A percentile compares a stretch with the other conserved stretches of the same genome.
These are phyloP conservation scores for Ogataea thermomethanolica DNA, from an alignment of 805 yeast species.

Conservation along the genomic window DNA sequence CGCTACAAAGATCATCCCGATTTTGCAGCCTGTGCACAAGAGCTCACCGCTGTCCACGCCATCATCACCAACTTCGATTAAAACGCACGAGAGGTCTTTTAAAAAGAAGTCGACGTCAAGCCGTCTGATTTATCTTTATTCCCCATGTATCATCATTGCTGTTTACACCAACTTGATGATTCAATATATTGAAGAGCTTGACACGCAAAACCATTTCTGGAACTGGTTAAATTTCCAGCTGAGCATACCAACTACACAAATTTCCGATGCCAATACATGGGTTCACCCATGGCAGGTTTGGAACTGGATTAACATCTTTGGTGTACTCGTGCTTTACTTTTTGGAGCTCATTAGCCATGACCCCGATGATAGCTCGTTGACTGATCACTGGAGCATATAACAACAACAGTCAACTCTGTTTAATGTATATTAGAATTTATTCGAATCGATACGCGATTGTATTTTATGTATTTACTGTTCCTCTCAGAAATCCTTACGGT, in stretches of 20 bases:
- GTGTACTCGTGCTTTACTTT: slow-evolving; percentile 74
- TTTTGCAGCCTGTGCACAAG: slow-evolving; percentile 30
- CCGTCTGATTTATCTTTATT: slow-evolving; percentile 73
- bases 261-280: slow-evolving; percentile 4
- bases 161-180: slow-evolving; percentile 92
- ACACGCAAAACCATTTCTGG: slow-evolving; percentile 44
- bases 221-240: slow-evolving; percentile 31
- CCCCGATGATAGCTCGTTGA: slow-evolving; percentile 33
- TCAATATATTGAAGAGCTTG: slow-evolving; percentile 78
- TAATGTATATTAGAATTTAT: slow-evolving; percentile 6
- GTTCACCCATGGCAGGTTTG: slow-evolving; percentile 89
- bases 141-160: slow-evolving; percentile 92
- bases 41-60: slow-evolving; percentile 20
- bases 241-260: slow-evolving; percentile 1
- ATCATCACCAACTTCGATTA: slow-evolving; percentile 22
- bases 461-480: slow-evolving; percentile 4
- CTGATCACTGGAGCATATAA: slow-evolving; percentile 30
- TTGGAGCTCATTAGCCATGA: slow-evolving; percentile 57
- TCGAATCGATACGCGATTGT: slow-evolving; percentile 5
- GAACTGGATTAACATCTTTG: slow-evolving; percentile 92
- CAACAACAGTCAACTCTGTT: background rate
- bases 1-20: slow-evolving; percentile 90
- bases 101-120: slow-evolving; percentile 33
- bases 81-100: slow-evolving; percentile 2
- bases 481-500: slow-evolving; percentile 21